Base-by-base conservation (phyloP, 495 filamentous ascomycete species). In the Aspergillus kassunensis region DNA sequence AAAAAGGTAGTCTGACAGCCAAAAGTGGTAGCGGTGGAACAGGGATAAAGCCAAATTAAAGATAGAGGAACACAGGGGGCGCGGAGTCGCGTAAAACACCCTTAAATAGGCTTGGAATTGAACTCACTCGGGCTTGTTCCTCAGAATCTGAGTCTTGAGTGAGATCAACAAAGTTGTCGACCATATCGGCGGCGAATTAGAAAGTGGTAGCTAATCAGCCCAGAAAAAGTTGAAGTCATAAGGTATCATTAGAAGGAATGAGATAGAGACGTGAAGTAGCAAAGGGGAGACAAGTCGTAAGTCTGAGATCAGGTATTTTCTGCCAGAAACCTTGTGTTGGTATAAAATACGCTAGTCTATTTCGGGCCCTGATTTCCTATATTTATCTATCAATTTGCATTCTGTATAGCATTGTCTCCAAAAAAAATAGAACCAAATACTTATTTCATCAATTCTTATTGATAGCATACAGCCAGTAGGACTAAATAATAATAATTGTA, bases 161-260 rank as follows among this genome's bases (percentile, higher is more conserved):
- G 24, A 66, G 33, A 40, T 66, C 63, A 19, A 66, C 61, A 1
- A 61, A 40, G 55, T 61, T 62, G 0, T n/a, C n/a, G n/a, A n/a
- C n/a, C n/a, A n/a, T n/a, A n/a, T n/a, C n/a, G n/a, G n/a, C n/a
- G n/a, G n/a, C n/a, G n/a, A n/a, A n/a, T n/a, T n/a, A n/a, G n/a
- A n/a, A n/a, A n/a, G n/a, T n/a, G n/a, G n/a, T n/a, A n/a, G n/a
- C n/a, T n/a, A n/a, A n/a, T n/a, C n/a, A n/a, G n/a, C n/a, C n/a
- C n/a, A n/a, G n/a, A n/a, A n/a, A n/a, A n/a, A n/a, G n/a, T n/a
- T n/a, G n/a, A n/a, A n/a, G n/a, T n/a, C n/a, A n/a, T n/a, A n/a
- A 43, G n/a, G 11, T 2, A 20, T 21, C 37, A 21, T 12, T 21
- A 21, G 13, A 40, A 7, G 6, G 7, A 33, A 33, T 6, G 39